Evolutionary conservation across 2,329 filamentous ascomycete genomes (phyloP), one percentile per base, ranked within the genome.

Genomic region (Ascochyta viciae-villosae): DNA sequence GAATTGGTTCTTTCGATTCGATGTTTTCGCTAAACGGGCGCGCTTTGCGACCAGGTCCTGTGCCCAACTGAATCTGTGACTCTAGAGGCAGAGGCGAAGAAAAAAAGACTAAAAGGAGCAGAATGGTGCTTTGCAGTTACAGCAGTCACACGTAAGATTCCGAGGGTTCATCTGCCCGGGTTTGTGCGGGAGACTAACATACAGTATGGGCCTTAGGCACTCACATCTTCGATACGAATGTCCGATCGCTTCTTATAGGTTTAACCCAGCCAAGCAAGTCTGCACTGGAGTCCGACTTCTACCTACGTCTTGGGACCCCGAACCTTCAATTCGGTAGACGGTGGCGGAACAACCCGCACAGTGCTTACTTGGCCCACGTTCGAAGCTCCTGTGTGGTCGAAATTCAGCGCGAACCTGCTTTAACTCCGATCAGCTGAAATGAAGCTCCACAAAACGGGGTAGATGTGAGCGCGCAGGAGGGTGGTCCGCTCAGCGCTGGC

Each of bases 101-200:
- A 9, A 33, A 16, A 26, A 12, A 12, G 37, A 24, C 26, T 13
- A 43, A 23, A 42, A 33, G 31, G 23, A 38, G 16, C 9, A 53
- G 24, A n/a, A 6, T 12, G 24, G 15, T 29, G 38, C 5, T 41
- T 40, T 1, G 12, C 19, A 10, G 15, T 37, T 34, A 35, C 9
- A 39, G 13, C 37, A 24, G 10, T 23, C 8, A 26, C 37, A 26
- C 38, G 53, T 51, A 33, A 56, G 42, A 42, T 13, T 39, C 47
- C 47, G 2, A 26, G 6, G 53, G 42, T 35, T 39, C 29, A 39
- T 39, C 42, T 35, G 42, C 31, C 46, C 26, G 22, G 26, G 19
- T 38, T 16, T 35, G 10, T 31, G 31, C 47, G 53, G 53, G 53
- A 51, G 53, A 56, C 51, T 43, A 43, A 51, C 47, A 47, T 29